These are phyloP conservation scores for Coemansia sp. DNA, from an alignment of 192 early-diverging fungal genomes.

Conservation along the genomic window DNA sequence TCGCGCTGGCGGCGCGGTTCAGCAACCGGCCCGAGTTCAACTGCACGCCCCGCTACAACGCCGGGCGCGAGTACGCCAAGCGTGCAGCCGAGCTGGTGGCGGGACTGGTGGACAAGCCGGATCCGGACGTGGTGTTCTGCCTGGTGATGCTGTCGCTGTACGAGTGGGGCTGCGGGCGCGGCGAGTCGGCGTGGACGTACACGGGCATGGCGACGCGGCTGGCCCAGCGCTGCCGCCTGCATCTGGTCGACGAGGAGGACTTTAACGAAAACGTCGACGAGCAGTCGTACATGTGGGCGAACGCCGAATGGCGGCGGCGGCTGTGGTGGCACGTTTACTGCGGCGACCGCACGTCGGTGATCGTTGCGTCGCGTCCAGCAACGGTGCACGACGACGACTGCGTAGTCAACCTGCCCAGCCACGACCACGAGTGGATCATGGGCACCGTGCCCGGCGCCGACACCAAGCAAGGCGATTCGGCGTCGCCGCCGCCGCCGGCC, in stretches of 20 bases:
- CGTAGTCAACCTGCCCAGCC: conserved; percentile 39
- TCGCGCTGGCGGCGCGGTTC: conserved; percentile 43
- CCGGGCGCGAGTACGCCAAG: conserved; percentile 46
- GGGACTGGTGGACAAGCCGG: conserved; percentile 41
- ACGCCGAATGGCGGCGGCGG: conserved; percentile 46
- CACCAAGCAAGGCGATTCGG: not conserved
- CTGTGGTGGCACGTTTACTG: conserved; percentile 50
- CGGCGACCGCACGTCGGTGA: conserved; percentile 47
- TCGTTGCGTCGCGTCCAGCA: conserved; percentile 47
- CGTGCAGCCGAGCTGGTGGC: conserved; percentile 47
- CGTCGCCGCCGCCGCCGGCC: not conserved
- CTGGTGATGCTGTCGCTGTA: conserved; percentile 47
- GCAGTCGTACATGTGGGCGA: conserved; percentile 28
- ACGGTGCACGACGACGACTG: conserved; percentile 50
- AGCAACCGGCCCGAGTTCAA: conserved; percentile 45
- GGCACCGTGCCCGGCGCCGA: conserved; percentile 20
- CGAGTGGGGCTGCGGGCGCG: conserved; percentile 52
- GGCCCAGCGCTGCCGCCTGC: conserved; percentile 47
- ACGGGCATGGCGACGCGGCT: conserved; percentile 48
- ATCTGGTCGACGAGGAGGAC: conserved; percentile 48
- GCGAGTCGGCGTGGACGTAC: conserved; percentile 52
- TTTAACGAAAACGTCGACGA: conserved; percentile 47
- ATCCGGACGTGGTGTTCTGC: conserved; percentile 45
- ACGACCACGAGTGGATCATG: conserved; percentile 46
- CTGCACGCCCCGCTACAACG: conserved; percentile 43